A percentile compares a stretch with the other conserved stretches of the same genome.
Evolutionary conservation across 2,329 filamentous ascomycete species (phyloP).

Genomic region (Venturia asperata): DNA sequence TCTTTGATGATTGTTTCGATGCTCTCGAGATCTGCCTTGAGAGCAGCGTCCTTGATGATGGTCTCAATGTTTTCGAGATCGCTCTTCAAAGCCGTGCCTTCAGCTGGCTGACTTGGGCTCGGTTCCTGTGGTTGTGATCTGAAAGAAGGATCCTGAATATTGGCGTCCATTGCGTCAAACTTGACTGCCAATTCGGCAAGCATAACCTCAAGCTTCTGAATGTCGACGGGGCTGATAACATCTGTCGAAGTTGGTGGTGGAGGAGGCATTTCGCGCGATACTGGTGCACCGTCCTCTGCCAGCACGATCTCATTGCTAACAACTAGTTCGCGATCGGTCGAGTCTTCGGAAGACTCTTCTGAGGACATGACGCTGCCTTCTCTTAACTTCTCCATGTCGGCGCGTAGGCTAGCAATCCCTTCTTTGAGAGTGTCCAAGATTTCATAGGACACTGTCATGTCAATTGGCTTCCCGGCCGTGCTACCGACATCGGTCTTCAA

Average conservation of each 20-base stretch:
- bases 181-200: conserved; percentile 78
- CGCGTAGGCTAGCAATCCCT: conserved; percentile 67
- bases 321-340: conserved; percentile 43
- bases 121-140: conserved; percentile 33
- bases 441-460: conserved; percentile 80
- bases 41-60: conserved; percentile 36
- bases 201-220: conserved; percentile 78
- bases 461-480: conserved; percentile 60
- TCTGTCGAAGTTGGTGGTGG: conserved; percentile 37
- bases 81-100: conserved; percentile 43
- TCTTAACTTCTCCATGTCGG: conserved; percentile 73
- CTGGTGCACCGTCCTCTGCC: conserved; percentile 36
- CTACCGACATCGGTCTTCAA: conserved; percentile 66
- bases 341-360: conserved; percentile 24
- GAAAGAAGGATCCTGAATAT: conserved; percentile 36
- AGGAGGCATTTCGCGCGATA: conserved; percentile 33
- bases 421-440: conserved; percentile 80
- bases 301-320: conserved; percentile 52
- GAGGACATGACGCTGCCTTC: conserved; percentile 35
- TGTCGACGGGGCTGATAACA: conserved; percentile 59
- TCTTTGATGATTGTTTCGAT: conserved; percentile 43
- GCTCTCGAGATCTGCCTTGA: conserved; percentile 47
- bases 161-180: conserved; percentile 66
- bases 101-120: conserved; percentile 27
- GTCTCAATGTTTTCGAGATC: conserved; percentile 45